These are phyloP conservation scores for Solanum stenotomum DNA, from an alignment of 257 asterid species.

Conservation along the genomic window DNA sequence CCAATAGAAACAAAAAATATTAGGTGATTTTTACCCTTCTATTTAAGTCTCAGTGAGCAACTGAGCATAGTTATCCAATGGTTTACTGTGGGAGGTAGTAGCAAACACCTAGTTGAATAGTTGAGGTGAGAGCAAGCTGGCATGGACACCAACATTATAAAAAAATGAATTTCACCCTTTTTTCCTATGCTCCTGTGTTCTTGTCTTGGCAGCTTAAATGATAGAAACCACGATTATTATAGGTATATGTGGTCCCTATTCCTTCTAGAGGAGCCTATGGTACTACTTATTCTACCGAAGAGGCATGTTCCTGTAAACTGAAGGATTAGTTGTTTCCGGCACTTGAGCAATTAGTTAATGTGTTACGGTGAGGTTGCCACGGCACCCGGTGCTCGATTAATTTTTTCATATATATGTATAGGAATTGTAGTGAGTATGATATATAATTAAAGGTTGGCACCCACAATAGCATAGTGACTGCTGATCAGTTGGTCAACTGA, in stretches of 20 bases:
- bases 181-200: background rate
- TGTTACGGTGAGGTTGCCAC: no score
- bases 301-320: background rate
- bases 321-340: background rate
- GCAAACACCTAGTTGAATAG: background rate
- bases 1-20: background rate
- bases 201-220: background rate
- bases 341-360: background rate
- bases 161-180: background rate
- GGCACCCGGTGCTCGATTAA: background rate
- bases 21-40: background rate
- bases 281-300: background rate
- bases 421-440: background rate
- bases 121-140: background rate
- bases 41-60: background rate
- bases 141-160: background rate
- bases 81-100: background rate
- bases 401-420: no score
- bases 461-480: background rate
- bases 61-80: no score
- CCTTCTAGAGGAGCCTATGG: background rate
- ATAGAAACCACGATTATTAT: background rate
- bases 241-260: background rate
- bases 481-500: background rate
- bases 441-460: background rate